Conservation (phyloP, 2,329 filamentous ascomycete species). For the Ophiostoma piceae region DNA sequence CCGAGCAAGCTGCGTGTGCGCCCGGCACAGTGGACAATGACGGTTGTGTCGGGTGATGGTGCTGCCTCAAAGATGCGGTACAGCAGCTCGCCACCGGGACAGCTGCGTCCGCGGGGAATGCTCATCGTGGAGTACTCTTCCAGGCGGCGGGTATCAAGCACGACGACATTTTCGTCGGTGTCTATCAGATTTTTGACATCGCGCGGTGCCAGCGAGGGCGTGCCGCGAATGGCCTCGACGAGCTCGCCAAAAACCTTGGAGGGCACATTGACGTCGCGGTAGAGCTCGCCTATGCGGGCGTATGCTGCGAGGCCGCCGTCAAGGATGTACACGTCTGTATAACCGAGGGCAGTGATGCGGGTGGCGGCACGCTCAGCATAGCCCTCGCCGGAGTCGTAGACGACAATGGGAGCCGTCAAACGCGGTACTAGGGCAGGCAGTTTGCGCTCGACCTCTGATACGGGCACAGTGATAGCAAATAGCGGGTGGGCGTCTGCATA, state of each 20-base stretch:
- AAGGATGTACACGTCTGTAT: slow-evolving; percentile 2
- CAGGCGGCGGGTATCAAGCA: slow-evolving; percentile 17
- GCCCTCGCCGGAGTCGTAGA: slow-evolving; percentile 21
- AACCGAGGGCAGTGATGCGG: slow-evolving; percentile 17
- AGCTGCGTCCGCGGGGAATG: slow-evolving; percentile 21
- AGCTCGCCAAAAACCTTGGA: slow-evolving; percentile 24
- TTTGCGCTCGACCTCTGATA: slow-evolving; percentile 15
- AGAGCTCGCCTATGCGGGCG: slow-evolving; percentile 17
- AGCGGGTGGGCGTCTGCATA: slow-evolving; percentile 20
- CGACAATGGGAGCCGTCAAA: slow-evolving; percentile 11
- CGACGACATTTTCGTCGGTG: slow-evolving; percentile 1
- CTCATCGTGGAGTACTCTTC: slow-evolving; percentile 23
- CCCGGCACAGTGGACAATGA: slow-evolving; percentile 20
- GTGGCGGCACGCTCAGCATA: slow-evolving; percentile 16
- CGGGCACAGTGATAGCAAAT: slow-evolving; percentile 21
- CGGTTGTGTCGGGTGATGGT: slow-evolving; percentile 18
- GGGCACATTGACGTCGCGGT: slow-evolving; percentile 22
- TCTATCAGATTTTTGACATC: slow-evolving; percentile 8
- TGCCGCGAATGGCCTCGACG: slow-evolving; percentile 19
- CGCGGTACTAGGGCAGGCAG: slow-evolving; percentile 19
- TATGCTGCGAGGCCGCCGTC: slow-evolving; percentile 19
- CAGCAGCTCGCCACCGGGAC: slow-evolving; percentile 21
- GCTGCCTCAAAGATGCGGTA: slow-evolving; percentile 21
- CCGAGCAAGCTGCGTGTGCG: slow-evolving; percentile 20
- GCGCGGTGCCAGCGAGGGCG: slow-evolving; percentile 14